phyloP scores from a whole-genome alignment of 495 filamentous ascomycete genomes.

The Daldinia caldariorum region DNA sequence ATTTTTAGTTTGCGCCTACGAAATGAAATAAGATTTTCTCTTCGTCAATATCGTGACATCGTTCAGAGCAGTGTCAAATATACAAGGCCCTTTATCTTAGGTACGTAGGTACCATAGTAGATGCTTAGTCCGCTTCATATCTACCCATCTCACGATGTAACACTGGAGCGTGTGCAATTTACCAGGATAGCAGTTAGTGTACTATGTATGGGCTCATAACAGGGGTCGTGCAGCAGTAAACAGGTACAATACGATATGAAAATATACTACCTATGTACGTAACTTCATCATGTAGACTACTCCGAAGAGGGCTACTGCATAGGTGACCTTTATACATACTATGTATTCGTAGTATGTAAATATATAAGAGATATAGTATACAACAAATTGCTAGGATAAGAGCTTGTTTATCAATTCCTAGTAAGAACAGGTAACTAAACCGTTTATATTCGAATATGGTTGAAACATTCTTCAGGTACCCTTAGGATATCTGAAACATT shows the following conservation, averaged over 20 bases:
- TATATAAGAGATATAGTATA: no score
- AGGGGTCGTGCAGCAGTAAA: background rate
- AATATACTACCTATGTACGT: background rate
- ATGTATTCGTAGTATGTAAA: conserved; percentile 10
- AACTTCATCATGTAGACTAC: background rate
- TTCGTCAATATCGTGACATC: conserved; percentile 28
- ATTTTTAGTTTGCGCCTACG: conserved; percentile 21
- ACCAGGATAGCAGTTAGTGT: conserved; percentile 15
- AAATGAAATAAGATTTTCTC: conserved; percentile 28
- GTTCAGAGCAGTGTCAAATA: conserved; percentile 36
- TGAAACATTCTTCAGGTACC: conserved; percentile 22
- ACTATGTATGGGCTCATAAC: conserved; percentile 6
- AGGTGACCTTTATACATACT: no score
- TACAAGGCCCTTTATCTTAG: conserved; percentile 4
- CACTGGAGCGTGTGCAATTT: conserved; percentile 34
- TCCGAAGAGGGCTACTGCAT: background rate
- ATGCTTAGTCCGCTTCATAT: conserved; percentile 21
- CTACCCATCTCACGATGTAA: conserved; percentile 39
- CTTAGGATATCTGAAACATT: conserved; percentile 32
- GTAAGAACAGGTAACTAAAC: background rate
- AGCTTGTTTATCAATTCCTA: no score
- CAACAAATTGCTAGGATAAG: no score
- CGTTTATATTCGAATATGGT: conserved; percentile 13
- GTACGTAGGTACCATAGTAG: background rate
- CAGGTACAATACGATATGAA: background rate